Evolutionary conservation across 768 basidiomycete species (phyloP), one percentile per base, ranked within the genome.

Genomic region (Psilocybe cyanescens): DNA sequence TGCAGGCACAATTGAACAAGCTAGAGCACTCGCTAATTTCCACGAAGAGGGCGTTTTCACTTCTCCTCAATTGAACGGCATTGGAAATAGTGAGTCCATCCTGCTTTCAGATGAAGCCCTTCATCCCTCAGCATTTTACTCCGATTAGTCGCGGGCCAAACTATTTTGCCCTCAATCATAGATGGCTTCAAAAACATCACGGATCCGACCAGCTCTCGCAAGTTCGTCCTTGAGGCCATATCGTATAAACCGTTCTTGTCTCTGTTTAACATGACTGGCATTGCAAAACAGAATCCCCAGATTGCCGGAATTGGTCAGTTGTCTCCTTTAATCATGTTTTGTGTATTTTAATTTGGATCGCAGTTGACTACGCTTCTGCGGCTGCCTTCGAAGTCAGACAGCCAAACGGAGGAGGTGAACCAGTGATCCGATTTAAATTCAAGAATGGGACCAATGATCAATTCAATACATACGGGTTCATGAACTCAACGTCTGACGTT

Each of bases 181-280:
- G 66, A 76, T 35, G 82, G 83, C 6, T 76, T 93, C 33, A 68
- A 76, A 0, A 74, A 74, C 8, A 86, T 93, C 71, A 69, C 72
- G 28, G 80, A 86, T 64, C 47, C 72, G 3, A 75, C 78, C 2
- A 78, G 85, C 60, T 82, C 87, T 0, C 66, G 86, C 58, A 86
- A 87, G 70, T 68, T 94, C 45, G 72, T 79, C 28, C 83, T 88
- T 64, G 77, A 84, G 33, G 85, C 85, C 8, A 79, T 88, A 54
- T 81, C 90, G 0, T 93, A 92, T 78, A 92, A 92, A 72, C 91
- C 91, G 0, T 89, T 92, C 76, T 60, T 91, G 33, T 88, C 87
- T 8, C 72, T 93, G 48, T 92, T 93, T 78, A 89, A 90, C 73
- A 87, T 93, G 85, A 90, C 88, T 0, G 81, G 84, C 2, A 80